These are phyloP conservation scores for Fusarium anguioides DNA, from an alignment of 2,329 filamentous ascomycete species.

Conservation along the genomic window DNA sequence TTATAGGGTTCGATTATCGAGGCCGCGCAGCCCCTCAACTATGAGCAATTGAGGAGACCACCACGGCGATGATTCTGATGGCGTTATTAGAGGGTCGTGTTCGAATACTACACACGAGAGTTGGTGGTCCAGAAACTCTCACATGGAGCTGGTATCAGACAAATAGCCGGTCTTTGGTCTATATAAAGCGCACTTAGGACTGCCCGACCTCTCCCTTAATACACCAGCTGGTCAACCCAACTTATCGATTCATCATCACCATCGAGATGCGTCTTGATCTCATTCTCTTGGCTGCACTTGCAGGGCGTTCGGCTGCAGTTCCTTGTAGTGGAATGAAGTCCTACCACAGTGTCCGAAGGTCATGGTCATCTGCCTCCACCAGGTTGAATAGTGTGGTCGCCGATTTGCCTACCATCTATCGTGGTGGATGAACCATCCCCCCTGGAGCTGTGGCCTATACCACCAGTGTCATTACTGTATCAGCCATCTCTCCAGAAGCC, in stretches of 20 bases:
- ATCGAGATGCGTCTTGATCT: slow-evolving; percentile 12
- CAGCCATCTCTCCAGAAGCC: background rate
- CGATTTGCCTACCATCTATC: slow-evolving; percentile 9
- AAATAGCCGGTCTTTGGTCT: background rate
- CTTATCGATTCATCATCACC: background rate
- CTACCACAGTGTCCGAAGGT: background rate
- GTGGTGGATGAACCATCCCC: background rate
- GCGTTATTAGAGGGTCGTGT: background rate
- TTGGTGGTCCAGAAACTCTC: background rate
- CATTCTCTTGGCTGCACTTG: slow-evolving; percentile 13
- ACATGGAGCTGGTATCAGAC: background rate
- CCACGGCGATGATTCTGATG: background rate
- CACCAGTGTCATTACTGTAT: background rate
- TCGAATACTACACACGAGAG: background rate
- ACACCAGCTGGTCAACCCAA: background rate
- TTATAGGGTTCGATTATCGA: background rate
- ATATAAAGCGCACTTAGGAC: background rate
- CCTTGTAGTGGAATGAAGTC: background rate
- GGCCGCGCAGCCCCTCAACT: background rate
- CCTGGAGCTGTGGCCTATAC: background rate
- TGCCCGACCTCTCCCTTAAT: background rate
- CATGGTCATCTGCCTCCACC: slow-evolving; percentile 8
- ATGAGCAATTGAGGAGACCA: background rate
- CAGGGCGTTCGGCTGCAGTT: slow-evolving; percentile 6
- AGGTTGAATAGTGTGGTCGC: slow-evolving; percentile 7